These are phyloP conservation scores for Gyromitra esculenta DNA, from an alignment of 2,329 filamentous ascomycete species.

Conservation along the genomic window DNA sequence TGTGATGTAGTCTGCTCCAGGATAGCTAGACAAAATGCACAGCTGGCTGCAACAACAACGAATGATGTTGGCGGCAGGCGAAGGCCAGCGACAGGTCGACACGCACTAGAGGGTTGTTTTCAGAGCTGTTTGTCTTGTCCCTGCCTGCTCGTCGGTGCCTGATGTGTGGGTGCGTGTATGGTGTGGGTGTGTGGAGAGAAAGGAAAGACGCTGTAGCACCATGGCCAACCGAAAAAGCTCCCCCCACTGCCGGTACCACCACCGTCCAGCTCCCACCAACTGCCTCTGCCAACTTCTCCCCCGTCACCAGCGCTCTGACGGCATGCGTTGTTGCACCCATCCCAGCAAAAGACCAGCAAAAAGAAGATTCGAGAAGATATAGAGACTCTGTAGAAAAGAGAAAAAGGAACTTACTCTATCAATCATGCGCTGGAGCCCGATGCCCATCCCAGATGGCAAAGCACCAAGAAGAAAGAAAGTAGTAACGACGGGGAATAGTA, in stretches of 20 bases:
- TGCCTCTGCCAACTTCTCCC: conserved; percentile 10
- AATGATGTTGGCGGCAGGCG: conserved; percentile 15
- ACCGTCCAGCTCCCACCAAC: conserved; percentile 11
- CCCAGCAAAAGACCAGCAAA: conserved; percentile 1
- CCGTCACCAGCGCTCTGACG: conserved; percentile 22
- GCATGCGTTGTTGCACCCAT: conserved; percentile 25
- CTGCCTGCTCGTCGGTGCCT: neutral
- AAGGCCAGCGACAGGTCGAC: conserved; percentile 38
- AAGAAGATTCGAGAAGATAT: conserved; percentile 21
- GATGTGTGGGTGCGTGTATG: neutral
- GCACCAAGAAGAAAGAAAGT: neutral
- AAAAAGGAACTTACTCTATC: conserved; percentile 31
- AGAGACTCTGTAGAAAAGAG: neutral
- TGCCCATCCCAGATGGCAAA: conserved; percentile 20
- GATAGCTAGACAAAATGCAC: conserved; percentile 11
- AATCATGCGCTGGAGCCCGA: conserved; percentile 20
- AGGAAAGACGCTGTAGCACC: conserved; percentile 20
- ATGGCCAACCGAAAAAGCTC: conserved; percentile 40
- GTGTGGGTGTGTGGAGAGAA: conserved; percentile 1
- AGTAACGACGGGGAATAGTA: neutral
- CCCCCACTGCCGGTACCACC: conserved; percentile 18
- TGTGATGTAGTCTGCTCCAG: conserved; percentile 26
- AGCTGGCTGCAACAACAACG: conserved; percentile 24
- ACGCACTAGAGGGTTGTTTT: conserved; percentile 37
- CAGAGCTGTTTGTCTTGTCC: neutral